Percentiles rank a stretch among this genome's conserved stretches.
phyloP scores from a whole-genome alignment of 2,329 filamentous ascomycete genomes.

The Fusarium luffae region DNA sequence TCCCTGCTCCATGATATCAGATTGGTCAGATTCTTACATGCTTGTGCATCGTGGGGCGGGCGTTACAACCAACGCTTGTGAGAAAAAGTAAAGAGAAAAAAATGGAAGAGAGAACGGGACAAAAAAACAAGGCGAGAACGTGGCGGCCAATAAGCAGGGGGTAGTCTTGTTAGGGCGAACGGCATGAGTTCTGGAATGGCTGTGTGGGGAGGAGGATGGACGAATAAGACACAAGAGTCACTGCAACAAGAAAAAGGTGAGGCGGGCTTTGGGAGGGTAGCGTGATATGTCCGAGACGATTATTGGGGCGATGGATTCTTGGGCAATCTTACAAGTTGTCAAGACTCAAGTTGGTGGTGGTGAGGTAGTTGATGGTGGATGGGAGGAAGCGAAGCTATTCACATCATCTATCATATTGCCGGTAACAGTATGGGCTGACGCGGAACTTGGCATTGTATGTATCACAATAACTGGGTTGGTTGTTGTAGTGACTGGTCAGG shows the following conservation, averaged over 20 bases:
- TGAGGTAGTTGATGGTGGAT: not conserved
- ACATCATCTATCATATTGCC: not conserved
- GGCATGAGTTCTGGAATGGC: conserved; percentile 37
- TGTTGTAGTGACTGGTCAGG: conserved; percentile 8
- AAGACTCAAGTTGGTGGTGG: not conserved
- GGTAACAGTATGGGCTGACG: not conserved
- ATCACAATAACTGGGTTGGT: not conserved
- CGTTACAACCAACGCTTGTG: conserved; percentile 28
- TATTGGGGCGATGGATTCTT: conserved; percentile 41
- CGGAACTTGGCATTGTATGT: not conserved
- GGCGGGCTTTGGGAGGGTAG: conserved; percentile 36
- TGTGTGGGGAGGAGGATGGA: conserved; percentile 26
- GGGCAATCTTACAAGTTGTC: conserved; percentile 13
- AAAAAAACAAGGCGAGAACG: conserved; percentile 38
- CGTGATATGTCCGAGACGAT: conserved; percentile 35
- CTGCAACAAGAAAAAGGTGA: conserved; percentile 25
- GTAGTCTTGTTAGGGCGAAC: conserved; percentile 40
- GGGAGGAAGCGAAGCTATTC: not conserved
- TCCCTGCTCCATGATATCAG: conserved; percentile 13
- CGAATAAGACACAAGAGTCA: not conserved
- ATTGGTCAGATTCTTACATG: conserved; percentile 13
- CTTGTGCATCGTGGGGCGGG: conserved; percentile 24
- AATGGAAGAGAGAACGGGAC: not conserved
- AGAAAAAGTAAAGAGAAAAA: not conserved
- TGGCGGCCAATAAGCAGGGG: conserved; percentile 40